These are phyloP conservation scores for Collariella sp. DNA, from an alignment of 495 filamentous ascomycete genomes.

Conservation along the genomic window DNA sequence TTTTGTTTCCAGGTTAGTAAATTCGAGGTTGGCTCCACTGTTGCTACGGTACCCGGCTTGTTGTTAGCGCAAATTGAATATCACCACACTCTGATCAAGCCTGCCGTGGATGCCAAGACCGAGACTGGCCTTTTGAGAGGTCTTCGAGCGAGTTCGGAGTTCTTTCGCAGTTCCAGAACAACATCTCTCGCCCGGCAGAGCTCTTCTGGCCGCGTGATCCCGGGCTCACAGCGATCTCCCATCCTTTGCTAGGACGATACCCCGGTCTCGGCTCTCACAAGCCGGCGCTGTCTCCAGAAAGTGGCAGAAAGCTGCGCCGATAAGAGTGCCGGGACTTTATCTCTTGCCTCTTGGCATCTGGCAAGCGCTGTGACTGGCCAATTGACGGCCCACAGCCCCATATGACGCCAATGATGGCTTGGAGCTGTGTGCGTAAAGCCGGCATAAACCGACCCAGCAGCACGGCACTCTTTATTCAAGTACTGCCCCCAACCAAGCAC, in stretches of 20 bases:
- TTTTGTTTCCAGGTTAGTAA: too few species aligned
- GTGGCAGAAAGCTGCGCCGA: not conserved
- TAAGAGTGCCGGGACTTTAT: not conserved
- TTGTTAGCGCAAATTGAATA: too few species aligned
- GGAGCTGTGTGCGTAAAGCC: conserved; percentile 19
- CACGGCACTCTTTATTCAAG: not conserved
- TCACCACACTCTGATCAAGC: too few species aligned
- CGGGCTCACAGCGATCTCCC: not conserved
- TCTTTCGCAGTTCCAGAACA: not conserved
- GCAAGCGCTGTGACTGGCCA: conserved; percentile 15
- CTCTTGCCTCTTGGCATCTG: not conserved
- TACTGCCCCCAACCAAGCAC: not conserved
- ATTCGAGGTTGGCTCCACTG: not conserved
- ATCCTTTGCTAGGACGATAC: not conserved
- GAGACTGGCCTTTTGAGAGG: too few species aligned
- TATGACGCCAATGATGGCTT: conserved; percentile 5
- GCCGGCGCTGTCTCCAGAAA: not conserved
- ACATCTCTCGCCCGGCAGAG: not conserved
- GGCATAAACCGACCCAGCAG: conserved; percentile 23
- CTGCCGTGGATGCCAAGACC: too few species aligned
- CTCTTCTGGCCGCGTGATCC: not conserved
- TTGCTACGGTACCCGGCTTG: not conserved
- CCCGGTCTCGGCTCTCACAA: not conserved
- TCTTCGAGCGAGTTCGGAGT: not conserved
- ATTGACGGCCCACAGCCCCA: conserved; percentile 4